Percentiles rank a stretch among this genome's conserved stretches.
phyloP scores from a whole-genome alignment of 345 rosid genomes.

The Theobroma cacao region DNA sequence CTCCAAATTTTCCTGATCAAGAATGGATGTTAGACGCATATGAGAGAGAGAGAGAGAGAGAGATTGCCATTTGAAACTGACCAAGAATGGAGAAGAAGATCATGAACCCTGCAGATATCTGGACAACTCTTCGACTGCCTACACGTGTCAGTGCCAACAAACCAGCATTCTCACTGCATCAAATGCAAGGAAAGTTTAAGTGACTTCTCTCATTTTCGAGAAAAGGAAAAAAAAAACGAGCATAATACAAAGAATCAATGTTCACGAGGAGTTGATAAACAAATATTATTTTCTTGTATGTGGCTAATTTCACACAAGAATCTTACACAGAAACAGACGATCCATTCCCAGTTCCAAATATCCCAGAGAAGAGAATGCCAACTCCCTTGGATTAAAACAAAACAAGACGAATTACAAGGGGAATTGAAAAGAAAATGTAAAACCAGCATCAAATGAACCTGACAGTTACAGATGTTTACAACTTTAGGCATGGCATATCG shows the following conservation, averaged over 20 bases:
- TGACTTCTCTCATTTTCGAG: neutral
- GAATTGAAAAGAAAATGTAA: neutral
- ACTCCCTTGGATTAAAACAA: conserved; percentile 59
- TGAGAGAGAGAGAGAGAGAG: neutral
- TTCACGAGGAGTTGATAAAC: neutral
- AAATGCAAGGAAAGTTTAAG: neutral
- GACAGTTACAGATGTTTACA: neutral
- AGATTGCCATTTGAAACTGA: conserved; percentile 23
- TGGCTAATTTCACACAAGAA: neutral
- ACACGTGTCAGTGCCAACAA: conserved; percentile 80
- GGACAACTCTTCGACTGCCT: conserved; percentile 93
- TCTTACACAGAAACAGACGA: conserved; percentile 87
- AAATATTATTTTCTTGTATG: neutral
- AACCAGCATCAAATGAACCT: neutral
- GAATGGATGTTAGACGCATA: neutral
- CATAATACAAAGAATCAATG: neutral
- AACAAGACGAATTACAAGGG: neutral
- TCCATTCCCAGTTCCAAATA: conserved; percentile 95
- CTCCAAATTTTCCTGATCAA: conserved; percentile 78
- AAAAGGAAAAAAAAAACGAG: neutral
- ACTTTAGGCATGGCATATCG: neutral
- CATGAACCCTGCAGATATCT: conserved; percentile 93
- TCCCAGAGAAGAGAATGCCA: conserved; percentile 82
- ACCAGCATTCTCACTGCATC: conserved; percentile 83
- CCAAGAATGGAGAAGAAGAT: conserved; percentile 92